Percentiles rank a stretch among this genome's conserved stretches.
Evolutionary conservation across 1,284 basidiomycete species (phyloP).

Genomic region (Ganoderma resinaceum): DNA sequence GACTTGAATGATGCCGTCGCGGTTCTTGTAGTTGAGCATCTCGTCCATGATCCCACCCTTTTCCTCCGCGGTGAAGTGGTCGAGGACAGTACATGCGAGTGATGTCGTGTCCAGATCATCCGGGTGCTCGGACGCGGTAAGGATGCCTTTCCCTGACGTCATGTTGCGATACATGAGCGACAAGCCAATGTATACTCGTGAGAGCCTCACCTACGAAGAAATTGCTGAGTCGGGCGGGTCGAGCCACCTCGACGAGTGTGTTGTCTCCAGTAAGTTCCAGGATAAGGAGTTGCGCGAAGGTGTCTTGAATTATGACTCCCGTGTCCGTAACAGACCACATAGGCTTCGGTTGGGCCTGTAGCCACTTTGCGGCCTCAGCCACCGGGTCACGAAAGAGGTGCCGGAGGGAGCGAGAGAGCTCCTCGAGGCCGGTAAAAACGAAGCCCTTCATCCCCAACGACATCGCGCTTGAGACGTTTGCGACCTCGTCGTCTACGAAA

Average conservation of each 20-base stretch:
- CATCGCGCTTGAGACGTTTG: slow-evolving; percentile 61
- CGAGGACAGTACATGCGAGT: slow-evolving; percentile 9
- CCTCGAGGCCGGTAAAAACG: slow-evolving; percentile 49
- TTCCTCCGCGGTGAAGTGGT: neutral
- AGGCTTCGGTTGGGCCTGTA: slow-evolving; percentile 48
- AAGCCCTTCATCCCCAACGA: slow-evolving; percentile 61
- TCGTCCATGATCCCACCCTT: slow-evolving; percentile 20
- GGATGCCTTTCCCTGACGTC: neutral
- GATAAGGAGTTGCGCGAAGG: slow-evolving; percentile 63
- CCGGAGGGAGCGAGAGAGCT: slow-evolving; percentile 49
- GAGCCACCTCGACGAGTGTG: slow-evolving; percentile 48
- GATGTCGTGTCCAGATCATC: slow-evolving; percentile 49
- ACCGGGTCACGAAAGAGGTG: slow-evolving; percentile 55
- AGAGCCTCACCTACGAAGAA: slow-evolving; percentile 35
- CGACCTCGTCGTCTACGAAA: slow-evolving; percentile 65
- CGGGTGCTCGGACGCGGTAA: slow-evolving; percentile 38
- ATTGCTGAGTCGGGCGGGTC: slow-evolving; percentile 54
- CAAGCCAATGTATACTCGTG: neutral
- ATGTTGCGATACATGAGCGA: neutral
- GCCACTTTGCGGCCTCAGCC: slow-evolving; percentile 46
- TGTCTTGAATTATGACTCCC: slow-evolving; percentile 51
- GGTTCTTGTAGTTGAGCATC: slow-evolving; percentile 13
- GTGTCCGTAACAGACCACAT: slow-evolving; percentile 54
- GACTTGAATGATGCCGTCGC: slow-evolving; percentile 20
- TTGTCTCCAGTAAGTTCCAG: slow-evolving; percentile 56